A percentile compares a stretch with the other conserved stretches of the same genome.
Evolutionary conservation across 2,329 filamentous ascomycete species (phyloP).

Genomic region (Clonostachys sp.): DNA sequence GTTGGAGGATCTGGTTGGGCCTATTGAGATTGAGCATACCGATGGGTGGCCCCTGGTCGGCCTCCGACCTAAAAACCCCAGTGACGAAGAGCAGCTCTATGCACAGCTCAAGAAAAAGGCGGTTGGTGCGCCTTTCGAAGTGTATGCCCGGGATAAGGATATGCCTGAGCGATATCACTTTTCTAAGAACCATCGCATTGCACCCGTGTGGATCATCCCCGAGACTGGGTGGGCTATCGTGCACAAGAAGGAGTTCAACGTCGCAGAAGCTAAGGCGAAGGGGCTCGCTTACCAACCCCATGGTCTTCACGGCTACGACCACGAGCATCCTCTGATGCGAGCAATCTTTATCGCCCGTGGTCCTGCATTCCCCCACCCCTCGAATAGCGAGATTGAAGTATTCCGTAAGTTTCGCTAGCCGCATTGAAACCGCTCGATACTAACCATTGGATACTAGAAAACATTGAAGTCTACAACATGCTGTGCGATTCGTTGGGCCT

Average conservation of each 20-base stretch:
- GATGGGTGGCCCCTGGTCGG: constrained; percentile 96
- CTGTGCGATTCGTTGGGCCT: constrained; percentile 83
- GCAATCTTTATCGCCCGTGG: constrained; percentile 92
- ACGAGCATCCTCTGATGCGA: constrained; percentile 91
- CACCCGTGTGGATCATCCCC: constrained; percentile 90
- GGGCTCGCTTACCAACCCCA: constrained; percentile 70
- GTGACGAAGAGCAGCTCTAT: constrained; percentile 65
- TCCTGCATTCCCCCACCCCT: constrained; percentile 82
- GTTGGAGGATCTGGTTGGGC: constrained; percentile 82
- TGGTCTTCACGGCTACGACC: constrained; percentile 91
- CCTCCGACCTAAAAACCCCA: constrained; percentile 70
- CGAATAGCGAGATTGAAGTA: constrained; percentile 71
- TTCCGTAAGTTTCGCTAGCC: constrained; percentile 66
- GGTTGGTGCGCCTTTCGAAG: constrained; percentile 68
- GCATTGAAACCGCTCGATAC: too few species aligned
- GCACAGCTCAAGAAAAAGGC: constrained; percentile 53
- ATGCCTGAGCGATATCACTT: constrained; percentile 97
- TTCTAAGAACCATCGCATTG: constrained; percentile 80
- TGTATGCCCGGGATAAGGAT: constrained; percentile 79
- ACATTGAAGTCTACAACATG: constrained; percentile 92
- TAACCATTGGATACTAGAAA: constrained; percentile 52
- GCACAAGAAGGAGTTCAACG: constrained; percentile 71
- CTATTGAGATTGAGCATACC: constrained; percentile 70
- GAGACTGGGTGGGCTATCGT: constrained; percentile 92
- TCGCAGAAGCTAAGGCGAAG: constrained; percentile 58